Base-by-base conservation (phyloP, 192 early-diverging fungal genomes). In the Pilaira anomala region DNA sequence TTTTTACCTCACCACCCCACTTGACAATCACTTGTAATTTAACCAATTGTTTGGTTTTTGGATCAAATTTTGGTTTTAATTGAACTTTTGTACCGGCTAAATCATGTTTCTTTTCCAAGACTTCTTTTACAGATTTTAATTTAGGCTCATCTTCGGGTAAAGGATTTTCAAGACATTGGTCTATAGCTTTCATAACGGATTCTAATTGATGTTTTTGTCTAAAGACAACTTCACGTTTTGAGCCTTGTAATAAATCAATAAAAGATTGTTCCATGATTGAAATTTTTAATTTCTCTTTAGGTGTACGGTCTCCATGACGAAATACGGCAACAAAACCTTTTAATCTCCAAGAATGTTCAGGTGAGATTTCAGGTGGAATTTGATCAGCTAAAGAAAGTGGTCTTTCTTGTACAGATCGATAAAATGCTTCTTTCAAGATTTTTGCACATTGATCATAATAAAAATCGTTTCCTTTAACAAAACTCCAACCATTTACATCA, bases 401-500 rank as follows among this genome's bases (percentile, higher is more conserved):
- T 19, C 62, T 51, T 29, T 62, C 61, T 29, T 63, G 61, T 3
- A 69, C 68, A 29, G 87, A 88, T 36, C 86, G 77, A 41, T 91
- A 73, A 69, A 96, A 96, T n/a, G 89, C 74, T 7, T 83, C 80
- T 33, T 90, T 83, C 13, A 98, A 77, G 21, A 90, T 87, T 4
- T 64, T 66, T 13, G 93, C 86, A 41, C 91, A 93, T 41, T 88
- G 87, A 68, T 91, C 91, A 68, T 97, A 97, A 68, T 98, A 98
- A 26, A 89, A 84, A 50, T 89, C 85, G 74, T 89, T 95, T 48
- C 95, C 95, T 73, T 98, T 98, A 62, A 98, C 96, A 78, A 98
- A 98, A 36, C 90, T 92, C 96, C 96, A 98, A 9, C 96, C 96
- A 67, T 98, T 98, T 62, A 98, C 95, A 75, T 98, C 96, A 69